Conservation (phyloP, 495 filamentous ascomycete genomes). For the Aspergillus biplanus region DNA sequence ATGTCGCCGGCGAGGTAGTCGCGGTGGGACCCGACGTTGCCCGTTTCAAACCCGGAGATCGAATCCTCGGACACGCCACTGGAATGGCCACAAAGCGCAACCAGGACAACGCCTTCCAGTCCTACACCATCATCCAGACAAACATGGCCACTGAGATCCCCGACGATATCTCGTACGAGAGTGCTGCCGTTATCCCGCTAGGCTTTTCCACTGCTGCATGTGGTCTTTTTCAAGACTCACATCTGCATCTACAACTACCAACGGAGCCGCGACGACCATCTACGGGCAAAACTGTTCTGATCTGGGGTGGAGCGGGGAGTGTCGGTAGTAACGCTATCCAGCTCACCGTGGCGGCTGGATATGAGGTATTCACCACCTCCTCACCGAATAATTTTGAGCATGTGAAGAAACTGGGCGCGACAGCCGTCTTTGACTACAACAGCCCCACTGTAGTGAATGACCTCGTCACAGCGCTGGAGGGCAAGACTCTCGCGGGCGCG, state of each 20-base stretch:
- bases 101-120: constrained; percentile 35
- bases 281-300: constrained; percentile 47
- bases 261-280: constrained; percentile 24
- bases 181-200: constrained; percentile 47
- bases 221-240: constrained; percentile 53
- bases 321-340: constrained; percentile 67
- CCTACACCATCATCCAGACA: constrained; percentile 27
- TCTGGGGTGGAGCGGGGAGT: constrained; percentile 64
- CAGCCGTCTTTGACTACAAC: constrained; percentile 61
- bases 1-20: constrained; percentile 46
- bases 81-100: constrained; percentile 22
- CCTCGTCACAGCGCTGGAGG: constrained; percentile 23
- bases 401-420: constrained; percentile 57
- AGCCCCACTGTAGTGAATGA: constrained; percentile 34
- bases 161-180: constrained; percentile 27
- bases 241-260: constrained; percentile 46
- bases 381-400: constrained; percentile 57
- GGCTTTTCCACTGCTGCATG: constrained; percentile 54
- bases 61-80: constrained; percentile 29
- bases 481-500: constrained; percentile 37
- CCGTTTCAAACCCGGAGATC: constrained; percentile 33
- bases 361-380: constrained; percentile 59
- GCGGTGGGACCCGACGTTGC: constrained; percentile 35
- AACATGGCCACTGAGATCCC: constrained; percentile 20
- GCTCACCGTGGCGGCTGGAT: constrained; percentile 60